Conservation (phyloP, 208 protist species). For the Porcisia hertigi region DNA sequence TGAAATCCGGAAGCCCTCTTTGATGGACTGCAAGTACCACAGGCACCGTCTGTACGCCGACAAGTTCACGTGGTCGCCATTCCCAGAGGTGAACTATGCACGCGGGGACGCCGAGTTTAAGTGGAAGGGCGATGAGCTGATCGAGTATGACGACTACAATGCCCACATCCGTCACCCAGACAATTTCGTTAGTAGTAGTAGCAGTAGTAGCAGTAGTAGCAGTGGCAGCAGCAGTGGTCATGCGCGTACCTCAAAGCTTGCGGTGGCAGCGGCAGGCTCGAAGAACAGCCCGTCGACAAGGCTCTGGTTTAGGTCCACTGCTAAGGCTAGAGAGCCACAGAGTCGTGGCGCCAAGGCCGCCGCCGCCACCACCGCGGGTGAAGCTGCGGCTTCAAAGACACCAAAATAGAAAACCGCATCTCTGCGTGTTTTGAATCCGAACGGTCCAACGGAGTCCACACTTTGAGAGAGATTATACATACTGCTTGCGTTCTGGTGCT, state of each 20-base stretch:
- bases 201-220: not conserved
- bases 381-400: not conserved
- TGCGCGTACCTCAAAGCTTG: not conserved
- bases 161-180: slow-evolving; percentile 41
- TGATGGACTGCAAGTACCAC: slow-evolving; percentile 79
- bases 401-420: not conserved
- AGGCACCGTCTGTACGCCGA: slow-evolving; percentile 72
- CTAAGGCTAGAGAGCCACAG: not conserved
- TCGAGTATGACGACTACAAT: slow-evolving; percentile 73
- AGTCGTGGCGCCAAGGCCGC: not conserved
- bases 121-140: slow-evolving; percentile 82
- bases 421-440: not conserved
- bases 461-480: not conserved
- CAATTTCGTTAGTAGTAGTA: slow-evolving; percentile 29
- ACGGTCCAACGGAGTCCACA: not conserved
- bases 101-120: slow-evolving; percentile 83
- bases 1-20: slow-evolving; percentile 73
- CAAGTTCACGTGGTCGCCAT: slow-evolving; percentile 82
- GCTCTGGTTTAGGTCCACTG: slow-evolving; percentile 20
- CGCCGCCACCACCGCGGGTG: not conserved
- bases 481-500: not conserved
- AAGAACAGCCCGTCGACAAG: slow-evolving; percentile 3
- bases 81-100: slow-evolving; percentile 70
- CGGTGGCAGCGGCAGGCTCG: not conserved
- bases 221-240: not conserved